Evolutionary conservation across 225 moss, liverwort and hornwort genomes (phyloP).

Genomic region (Lunularia cruciata): DNA sequence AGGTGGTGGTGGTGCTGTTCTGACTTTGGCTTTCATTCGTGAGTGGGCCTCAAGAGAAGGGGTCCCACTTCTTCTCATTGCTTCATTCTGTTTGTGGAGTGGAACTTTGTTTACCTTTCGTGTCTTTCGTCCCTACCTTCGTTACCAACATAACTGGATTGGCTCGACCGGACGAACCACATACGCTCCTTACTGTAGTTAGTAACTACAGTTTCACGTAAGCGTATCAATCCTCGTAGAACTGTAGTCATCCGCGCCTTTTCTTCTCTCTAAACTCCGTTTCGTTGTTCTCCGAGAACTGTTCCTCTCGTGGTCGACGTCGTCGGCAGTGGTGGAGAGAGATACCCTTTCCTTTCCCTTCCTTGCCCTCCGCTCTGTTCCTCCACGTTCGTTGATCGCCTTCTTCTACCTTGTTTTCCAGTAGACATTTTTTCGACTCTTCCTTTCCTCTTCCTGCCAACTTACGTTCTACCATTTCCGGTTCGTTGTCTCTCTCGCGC

Average conservation of each 20-base stretch:
- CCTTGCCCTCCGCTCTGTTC: not conserved
- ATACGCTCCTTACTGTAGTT: not conserved
- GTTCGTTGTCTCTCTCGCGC: not conserved
- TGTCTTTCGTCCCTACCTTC: not conserved
- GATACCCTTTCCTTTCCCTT: not conserved
- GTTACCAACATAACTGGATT: not conserved
- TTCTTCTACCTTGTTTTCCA: not conserved
- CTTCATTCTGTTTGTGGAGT: not conserved
- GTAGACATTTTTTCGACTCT: not conserved
- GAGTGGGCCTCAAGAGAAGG: not conserved
- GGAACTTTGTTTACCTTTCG: not conserved
- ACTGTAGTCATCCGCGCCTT: constrained; percentile 8
- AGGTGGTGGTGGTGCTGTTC: not conserved
- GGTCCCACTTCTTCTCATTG: not conserved
- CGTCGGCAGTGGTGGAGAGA: not conserved
- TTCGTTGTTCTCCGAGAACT: constrained; percentile 7
- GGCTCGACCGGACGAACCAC: constrained; percentile 1
- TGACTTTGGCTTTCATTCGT: not conserved
- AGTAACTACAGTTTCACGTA: too few relatives aligned
- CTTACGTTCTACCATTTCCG: not conserved
- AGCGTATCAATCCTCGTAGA: not conserved
- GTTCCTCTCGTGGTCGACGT: constrained; percentile 2
- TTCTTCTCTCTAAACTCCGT: not conserved
- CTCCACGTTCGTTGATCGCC: not conserved
- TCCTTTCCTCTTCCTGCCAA: not conserved